A percentile compares a stretch with the other conserved stretches of the same genome.
Conservation (phyloP, 768 basidiomycete genomes). For the Lactarius vividus region DNA sequence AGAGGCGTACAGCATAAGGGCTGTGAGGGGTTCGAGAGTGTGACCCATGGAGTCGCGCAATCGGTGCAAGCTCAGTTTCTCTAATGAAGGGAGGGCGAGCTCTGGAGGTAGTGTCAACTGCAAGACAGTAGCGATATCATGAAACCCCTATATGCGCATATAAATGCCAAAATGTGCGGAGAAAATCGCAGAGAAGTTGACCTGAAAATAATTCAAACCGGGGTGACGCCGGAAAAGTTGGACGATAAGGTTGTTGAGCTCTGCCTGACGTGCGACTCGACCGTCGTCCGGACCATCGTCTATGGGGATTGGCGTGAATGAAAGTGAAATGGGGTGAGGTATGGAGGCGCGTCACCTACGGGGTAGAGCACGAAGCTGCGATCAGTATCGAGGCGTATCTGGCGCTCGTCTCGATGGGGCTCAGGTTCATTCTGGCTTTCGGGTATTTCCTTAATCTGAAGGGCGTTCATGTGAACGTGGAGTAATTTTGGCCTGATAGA, state of each 20-base stretch:
- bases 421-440: slow-evolving; percentile 5
- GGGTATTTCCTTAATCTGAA: not conserved
- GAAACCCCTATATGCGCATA: slow-evolving; percentile 68
- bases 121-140: slow-evolving; percentile 86
- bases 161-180: not conserved
- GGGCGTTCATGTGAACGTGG: slow-evolving; percentile 32
- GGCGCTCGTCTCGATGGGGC: slow-evolving; percentile 75
- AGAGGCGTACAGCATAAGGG: slow-evolving; percentile 58
- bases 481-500: slow-evolving; percentile 39
- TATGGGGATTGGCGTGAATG: slow-evolving; percentile 3
- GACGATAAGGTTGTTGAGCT: slow-evolving; percentile 71
- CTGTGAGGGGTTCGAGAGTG: slow-evolving; percentile 81
- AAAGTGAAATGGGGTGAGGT: slow-evolving; percentile 9
- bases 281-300: slow-evolving; percentile 32
- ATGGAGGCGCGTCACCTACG: slow-evolving; percentile 46
- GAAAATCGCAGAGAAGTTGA: slow-evolving; percentile 29
- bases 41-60: slow-evolving; percentile 87
- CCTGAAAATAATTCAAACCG: slow-evolving; percentile 82
- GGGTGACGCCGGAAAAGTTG: slow-evolving; percentile 70
- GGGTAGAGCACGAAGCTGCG: slow-evolving; percentile 93
- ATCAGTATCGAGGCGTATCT: slow-evolving; percentile 86
- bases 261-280: slow-evolving; percentile 56
- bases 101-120: slow-evolving; percentile 68
- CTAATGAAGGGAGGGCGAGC: slow-evolving; percentile 54
- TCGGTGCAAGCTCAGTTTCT: slow-evolving; percentile 74